A percentile compares a stretch with the other conserved stretches of the same genome.
Evolutionary conservation across 306 rosid species (phyloP).

Genomic region (Oemleria cerasiformis): DNA sequence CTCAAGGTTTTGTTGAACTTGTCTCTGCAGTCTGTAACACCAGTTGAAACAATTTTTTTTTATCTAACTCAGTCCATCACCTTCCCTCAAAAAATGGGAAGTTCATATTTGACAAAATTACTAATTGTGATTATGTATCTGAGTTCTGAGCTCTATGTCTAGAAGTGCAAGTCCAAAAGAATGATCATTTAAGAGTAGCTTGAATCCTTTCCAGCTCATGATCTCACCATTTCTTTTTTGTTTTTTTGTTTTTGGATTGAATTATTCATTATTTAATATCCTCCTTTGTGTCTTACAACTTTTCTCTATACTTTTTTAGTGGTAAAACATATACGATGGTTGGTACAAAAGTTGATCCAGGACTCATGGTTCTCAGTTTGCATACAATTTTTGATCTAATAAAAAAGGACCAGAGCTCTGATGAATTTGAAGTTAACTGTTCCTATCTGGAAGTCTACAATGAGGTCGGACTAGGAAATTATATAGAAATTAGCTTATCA

Average conservation of each 20-base stretch:
- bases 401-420: slow-evolving; percentile 40
- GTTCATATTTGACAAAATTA: background rate
- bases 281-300: background rate
- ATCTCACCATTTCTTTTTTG: slow-evolving; percentile 8
- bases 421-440: slow-evolving; percentile 58
- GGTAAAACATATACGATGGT: slow-evolving; percentile 69
- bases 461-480: slow-evolving; percentile 34
- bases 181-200: background rate
- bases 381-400: slow-evolving; percentile 53
- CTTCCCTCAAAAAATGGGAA: background rate
- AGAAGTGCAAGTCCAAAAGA: background rate
- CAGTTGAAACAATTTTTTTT: background rate
- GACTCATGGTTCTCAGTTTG: slow-evolving; percentile 68
- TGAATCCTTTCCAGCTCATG: background rate
- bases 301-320: slow-evolving; percentile 25
- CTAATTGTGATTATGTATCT: background rate
- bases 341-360: slow-evolving; percentile 62
- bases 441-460: slow-evolving; percentile 69
- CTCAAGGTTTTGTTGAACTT: slow-evolving; percentile 2
- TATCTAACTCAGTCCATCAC: background rate
- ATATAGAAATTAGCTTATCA: background rate
- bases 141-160: background rate
- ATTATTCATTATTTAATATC: slow-evolving; percentile 8
- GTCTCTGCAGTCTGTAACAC: background rate
- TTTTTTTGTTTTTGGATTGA: no score